Evolutionary conservation across 352 stramenopile species (phyloP), one percentile per base, ranked within the genome.

Genomic region (Phytophthora tubulina): DNA sequence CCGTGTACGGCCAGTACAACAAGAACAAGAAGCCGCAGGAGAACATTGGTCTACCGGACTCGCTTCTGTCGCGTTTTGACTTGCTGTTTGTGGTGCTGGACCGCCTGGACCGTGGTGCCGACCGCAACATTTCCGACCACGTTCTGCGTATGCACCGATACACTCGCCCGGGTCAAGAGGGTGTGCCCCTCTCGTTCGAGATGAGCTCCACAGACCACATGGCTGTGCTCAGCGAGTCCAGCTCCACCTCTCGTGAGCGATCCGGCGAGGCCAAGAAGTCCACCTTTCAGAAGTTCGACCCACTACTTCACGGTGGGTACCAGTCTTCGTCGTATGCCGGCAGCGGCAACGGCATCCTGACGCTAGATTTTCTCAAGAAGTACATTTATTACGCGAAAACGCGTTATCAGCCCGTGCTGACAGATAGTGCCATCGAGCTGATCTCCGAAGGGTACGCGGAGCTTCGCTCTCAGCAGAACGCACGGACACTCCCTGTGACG

Each of bases 1-100:
- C 98, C 13, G 97, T 99, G 15, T 99, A 99, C 81, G 98, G 98
- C 50, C 97, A 99, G 77, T 99, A 99, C 86, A 98, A 99, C 89
- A 96, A 98, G 67, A 98, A 96, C 69, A 94, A 97, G 67, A 92
- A 95, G 50, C 97, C 98, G 9, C 97, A 99, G 78, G 97, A 99
- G 62, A 99, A 99, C 81, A 99, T 99, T 54, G 90, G 98, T 42
- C 84, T 99, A 14, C 98, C 98, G 1, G 98, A 99, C 79, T 99
- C 98, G n/a, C 82, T 99, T 42, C 84, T 99, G 21, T 99, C 93
- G 66, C 98, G 98, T 92, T 99, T 99, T 80, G 98, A 99, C 84
- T 89, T 99, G 65, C 82, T 99, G 6, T 99, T 99, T 79, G 98
- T 99, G 36, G 98, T 99, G 11, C 89, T 99, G 35, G 98, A 99